These are phyloP conservation scores for Vachellia collinsii DNA, from an alignment of 306 rosid species.

Conservation along the genomic window DNA sequence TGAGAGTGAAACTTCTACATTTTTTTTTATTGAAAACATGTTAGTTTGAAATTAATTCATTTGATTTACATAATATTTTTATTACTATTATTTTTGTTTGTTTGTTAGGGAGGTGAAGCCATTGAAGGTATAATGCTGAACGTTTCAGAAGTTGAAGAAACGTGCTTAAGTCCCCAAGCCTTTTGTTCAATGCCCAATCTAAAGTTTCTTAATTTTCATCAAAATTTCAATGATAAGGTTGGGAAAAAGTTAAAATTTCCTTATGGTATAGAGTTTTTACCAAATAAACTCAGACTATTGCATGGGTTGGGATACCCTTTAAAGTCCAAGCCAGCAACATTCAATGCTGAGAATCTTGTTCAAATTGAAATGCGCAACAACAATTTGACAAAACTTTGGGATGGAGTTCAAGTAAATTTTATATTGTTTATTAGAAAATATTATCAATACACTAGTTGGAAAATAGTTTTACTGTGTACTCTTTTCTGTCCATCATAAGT, in stretches of 20 bases:
- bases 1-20: not conserved
- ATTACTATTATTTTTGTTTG: not conserved
- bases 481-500: too few species aligned
- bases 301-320: not conserved
- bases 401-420: not conserved
- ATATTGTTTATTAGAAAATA: too few species aligned
- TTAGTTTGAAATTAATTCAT: not conserved
- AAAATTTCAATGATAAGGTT: fast-evolving
- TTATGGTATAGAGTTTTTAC: not conserved
- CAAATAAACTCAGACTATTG: not conserved
- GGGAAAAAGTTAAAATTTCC: not conserved
- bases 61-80: not conserved
- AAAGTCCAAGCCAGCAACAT: not conserved
- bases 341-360: not conserved
- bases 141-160: too few species aligned
- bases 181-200: not conserved
- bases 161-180: not conserved
- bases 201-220: not conserved
- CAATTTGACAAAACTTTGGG: constrained; percentile 31
- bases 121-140: not conserved
- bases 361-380: not conserved
- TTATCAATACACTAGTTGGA: too few species aligned
- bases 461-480: too few species aligned
- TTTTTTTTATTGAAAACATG: not conserved
- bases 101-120: not conserved